phyloP scores from a whole-genome alignment of 2,329 filamentous ascomycete genomes.

The Colletotrichum sp. region DNA sequence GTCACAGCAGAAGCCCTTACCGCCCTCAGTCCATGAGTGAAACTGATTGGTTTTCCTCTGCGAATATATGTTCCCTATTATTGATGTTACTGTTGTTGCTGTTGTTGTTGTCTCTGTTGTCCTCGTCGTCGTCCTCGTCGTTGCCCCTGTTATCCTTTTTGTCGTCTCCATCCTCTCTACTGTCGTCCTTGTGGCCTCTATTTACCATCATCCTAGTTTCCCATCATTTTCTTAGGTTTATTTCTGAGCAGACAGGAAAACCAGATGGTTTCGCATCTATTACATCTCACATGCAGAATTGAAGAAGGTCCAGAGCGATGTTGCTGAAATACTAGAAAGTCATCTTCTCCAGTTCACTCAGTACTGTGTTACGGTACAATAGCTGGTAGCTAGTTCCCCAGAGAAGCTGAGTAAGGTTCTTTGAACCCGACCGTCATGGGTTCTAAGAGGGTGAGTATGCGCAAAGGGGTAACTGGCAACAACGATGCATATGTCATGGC shows the following conservation, averaged over 20 bases:
- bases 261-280: neutral
- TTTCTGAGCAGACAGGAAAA: neutral
- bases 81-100: no score
- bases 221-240: neutral
- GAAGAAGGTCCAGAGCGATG: neutral
- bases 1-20: no score
- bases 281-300: neutral
- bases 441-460: neutral
- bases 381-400: neutral
- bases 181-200: neutral
- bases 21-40: no score
- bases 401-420: neutral
- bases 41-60: no score
- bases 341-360: no score
- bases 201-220: neutral
- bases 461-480: neutral
- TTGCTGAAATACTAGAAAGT: neutral
- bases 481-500: neutral
- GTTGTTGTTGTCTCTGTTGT: no score
- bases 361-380: neutral
- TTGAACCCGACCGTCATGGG: neutral
- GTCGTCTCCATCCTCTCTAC: neutral
- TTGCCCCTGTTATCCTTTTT: neutral
- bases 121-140: neutral
- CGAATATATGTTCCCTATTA: no score